phyloP scores from a whole-genome alignment of 352 stramenopile species.

The Phytophthora tubulina region DNA sequence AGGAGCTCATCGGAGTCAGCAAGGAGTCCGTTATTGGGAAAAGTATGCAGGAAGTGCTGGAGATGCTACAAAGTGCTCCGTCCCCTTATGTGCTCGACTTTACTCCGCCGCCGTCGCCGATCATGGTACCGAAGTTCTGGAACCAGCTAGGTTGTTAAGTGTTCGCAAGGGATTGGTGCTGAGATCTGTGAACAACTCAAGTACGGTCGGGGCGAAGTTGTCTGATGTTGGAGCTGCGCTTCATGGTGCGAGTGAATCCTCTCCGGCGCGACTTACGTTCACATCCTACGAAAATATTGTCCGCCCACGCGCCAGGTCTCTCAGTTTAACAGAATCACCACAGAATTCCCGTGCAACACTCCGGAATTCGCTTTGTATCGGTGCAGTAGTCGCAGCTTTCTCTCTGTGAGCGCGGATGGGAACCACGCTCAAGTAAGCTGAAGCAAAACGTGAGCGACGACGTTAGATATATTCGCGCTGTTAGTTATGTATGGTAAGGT shows the following conservation, averaged over 20 bases:
- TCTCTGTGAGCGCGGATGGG: slow-evolving; percentile 27
- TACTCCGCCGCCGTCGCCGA: slow-evolving; percentile 53
- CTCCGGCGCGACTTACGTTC: slow-evolving; percentile 45
- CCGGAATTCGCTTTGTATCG: slow-evolving; percentile 55
- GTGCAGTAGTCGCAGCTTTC: slow-evolving; percentile 52
- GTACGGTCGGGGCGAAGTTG: slow-evolving; percentile 53
- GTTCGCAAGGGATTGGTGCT: slow-evolving; percentile 54
- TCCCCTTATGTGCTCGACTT: slow-evolving; percentile 64
- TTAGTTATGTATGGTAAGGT: background rate
- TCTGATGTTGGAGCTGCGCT: slow-evolving; percentile 42
- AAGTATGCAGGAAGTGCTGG: slow-evolving; percentile 52
- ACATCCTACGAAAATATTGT: slow-evolving; percentile 28
- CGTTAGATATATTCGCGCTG: slow-evolving; percentile 12
- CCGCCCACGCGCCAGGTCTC: background rate
- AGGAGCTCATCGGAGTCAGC: slow-evolving; percentile 57
- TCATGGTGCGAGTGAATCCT: slow-evolving; percentile 28
- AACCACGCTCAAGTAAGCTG: background rate
- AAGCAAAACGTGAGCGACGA: slow-evolving; percentile 5
- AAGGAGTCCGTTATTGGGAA: slow-evolving; percentile 45
- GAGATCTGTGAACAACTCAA: slow-evolving; percentile 41
- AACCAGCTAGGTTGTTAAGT: slow-evolving; percentile 33
- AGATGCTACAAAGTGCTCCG: slow-evolving; percentile 40
- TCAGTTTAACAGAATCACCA: slow-evolving; percentile 1
- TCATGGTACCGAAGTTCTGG: slow-evolving; percentile 50
- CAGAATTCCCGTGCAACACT: slow-evolving; percentile 14